Evolutionary conservation across 2,329 filamentous ascomycete genomes (phyloP), one percentile per base, ranked within the genome.

Genomic region (Alternaria tenuissima): DNA sequence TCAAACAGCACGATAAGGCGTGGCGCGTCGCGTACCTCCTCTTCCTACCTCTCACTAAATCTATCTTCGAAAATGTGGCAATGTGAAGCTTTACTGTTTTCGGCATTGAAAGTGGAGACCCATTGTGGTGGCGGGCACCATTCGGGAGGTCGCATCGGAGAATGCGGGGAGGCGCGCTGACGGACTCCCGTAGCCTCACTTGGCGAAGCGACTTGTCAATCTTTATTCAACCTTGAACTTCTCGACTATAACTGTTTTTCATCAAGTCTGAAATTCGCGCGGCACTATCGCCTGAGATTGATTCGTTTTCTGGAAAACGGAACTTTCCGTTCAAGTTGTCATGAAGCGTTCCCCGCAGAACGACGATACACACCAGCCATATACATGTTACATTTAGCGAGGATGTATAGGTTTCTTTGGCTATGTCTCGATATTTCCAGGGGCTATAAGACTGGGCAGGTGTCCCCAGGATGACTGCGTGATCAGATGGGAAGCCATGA

Each of bases 81-180:
- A 14, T 20, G 11, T 16, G 28, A 41, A 53, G 26, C 51, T 56
- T 60, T 53, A 54, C 47, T 42, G 16, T 44, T 56, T 53, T 26
- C 63, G 63, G 61, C 11, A 9, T 57, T 42, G 47, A 22, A 22
- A 44, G 63, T 57, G 63, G 63, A 66, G 63, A 66, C 53, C 63
- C 63, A 64, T 32, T 42, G 5, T 26, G n/a, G 20, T 55, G 30
- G 44, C 38, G 39, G 44, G 56, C 41, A 20, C 42, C 38, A 46
- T 18, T 41, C 44, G 56, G 54, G 59, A 42, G 18, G 20, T 42
- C n/a, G 38, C 49, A 43, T 59, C 61, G 63, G 63, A 63, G 44
- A 63, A 43, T 62, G 63, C 56, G 63, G 63, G 63, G 63, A 65
- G 20, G 63, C 63, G 63, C 28, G 30, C 55, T 56, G 48, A 57